Conservation (phyloP, 345 rosid species). For the Eucalyptus marginata region DNA sequence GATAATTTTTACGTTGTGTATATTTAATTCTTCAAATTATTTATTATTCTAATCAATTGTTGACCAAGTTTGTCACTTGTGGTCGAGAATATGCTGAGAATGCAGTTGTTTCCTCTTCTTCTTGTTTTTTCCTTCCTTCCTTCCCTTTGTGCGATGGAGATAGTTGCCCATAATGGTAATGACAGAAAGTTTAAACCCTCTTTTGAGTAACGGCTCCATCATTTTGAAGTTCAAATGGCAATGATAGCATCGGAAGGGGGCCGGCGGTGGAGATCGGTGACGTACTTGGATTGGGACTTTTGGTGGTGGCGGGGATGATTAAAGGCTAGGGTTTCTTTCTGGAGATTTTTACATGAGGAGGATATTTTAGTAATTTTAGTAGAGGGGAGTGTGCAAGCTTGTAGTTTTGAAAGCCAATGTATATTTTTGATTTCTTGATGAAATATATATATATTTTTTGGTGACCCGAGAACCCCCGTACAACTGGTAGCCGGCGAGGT, state of each 20-base stretch:
- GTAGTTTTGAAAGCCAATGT: background rate
- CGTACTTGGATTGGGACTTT: background rate
- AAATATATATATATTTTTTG: no score
- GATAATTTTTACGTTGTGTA: rapidly evolving
- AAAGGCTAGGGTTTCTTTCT: background rate
- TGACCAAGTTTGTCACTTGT: background rate
- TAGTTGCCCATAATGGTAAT: background rate
- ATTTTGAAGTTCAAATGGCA: background rate
- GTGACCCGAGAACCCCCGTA: no score
- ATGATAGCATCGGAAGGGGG: background rate
- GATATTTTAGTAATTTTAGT: no score
- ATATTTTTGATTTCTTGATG: background rate
- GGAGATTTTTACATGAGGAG: background rate
- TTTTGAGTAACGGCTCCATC: background rate
- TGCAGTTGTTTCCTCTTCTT: background rate
- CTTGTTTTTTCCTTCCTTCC: no score
- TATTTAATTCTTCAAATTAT: background rate
- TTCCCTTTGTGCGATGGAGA: background rate
- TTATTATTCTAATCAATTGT: rapidly evolving
- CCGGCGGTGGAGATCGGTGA: background rate
- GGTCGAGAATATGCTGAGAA: background rate
- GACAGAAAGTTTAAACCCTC: background rate
- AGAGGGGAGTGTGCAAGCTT: background rate
- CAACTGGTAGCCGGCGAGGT: no score
- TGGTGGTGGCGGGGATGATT: background rate